These are phyloP conservation scores for Exobasidium rhododendri DNA, from an alignment of 1,284 basidiomycete species.

Conservation along the genomic window DNA sequence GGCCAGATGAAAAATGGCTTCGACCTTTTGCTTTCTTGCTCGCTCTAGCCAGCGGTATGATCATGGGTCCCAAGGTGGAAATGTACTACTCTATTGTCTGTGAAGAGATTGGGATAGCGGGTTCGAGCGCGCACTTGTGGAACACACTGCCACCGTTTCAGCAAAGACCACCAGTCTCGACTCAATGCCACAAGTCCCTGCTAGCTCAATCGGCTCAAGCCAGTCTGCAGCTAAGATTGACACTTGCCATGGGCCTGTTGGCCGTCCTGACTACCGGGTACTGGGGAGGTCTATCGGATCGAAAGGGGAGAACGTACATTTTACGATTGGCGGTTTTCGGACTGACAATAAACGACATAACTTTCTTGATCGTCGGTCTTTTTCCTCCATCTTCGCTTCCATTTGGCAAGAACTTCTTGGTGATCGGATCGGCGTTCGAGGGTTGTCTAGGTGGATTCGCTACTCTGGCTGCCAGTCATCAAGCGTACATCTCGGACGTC, in stretches of 20 bases:
- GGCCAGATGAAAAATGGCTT: slow-evolving; percentile 41
- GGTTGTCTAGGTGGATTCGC: slow-evolving; percentile 83
- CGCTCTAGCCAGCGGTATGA: slow-evolving; percentile 37
- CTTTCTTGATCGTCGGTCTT: slow-evolving; percentile 21
- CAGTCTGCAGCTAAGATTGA: slow-evolving; percentile 58
- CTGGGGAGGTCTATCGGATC: slow-evolving; percentile 81
- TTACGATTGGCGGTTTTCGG: slow-evolving; percentile 70
- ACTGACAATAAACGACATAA: slow-evolving; percentile 69
- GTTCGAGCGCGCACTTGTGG: slow-evolving; percentile 14
- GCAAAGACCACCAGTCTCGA: slow-evolving; percentile 7
- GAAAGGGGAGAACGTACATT: slow-evolving; percentile 71
- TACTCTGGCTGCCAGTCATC: slow-evolving; percentile 71
- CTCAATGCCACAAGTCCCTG: not conserved
- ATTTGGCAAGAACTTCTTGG: slow-evolving; percentile 70
- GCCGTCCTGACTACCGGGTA: slow-evolving; percentile 79
- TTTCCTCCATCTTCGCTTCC: slow-evolving; percentile 30
- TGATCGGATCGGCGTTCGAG: slow-evolving; percentile 76
- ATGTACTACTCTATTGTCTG: slow-evolving; percentile 47
- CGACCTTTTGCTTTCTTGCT: slow-evolving; percentile 41
- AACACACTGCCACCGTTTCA: slow-evolving; percentile 13
- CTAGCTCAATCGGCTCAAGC: slow-evolving; percentile 1
- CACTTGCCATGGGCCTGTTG: slow-evolving; percentile 73
- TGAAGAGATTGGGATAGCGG: slow-evolving; percentile 32
- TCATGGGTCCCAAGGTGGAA: slow-evolving; percentile 46
- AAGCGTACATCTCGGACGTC: slow-evolving; percentile 67